Evolutionary conservation across 176 grass and related monocot genomes (phyloP).

Genomic region (Thinopyrum elongatum): DNA sequence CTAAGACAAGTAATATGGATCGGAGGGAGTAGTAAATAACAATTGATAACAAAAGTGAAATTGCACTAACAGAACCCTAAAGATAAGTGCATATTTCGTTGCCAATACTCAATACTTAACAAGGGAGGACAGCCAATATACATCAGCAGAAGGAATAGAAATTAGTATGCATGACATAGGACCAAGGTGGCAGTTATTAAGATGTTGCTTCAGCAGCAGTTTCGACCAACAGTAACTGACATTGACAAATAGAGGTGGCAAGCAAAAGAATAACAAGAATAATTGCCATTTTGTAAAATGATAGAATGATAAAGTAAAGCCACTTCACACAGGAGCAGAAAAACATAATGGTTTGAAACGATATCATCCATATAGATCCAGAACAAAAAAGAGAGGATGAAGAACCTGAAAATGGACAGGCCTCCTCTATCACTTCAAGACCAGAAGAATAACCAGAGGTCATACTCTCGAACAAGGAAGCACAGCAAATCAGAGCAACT

Average conservation of each 20-base stretch:
- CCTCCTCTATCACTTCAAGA: conserved; percentile 83
- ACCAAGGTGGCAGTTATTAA: neutral
- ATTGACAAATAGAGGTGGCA: neutral
- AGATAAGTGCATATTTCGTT: neutral
- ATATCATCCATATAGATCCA: conserved; percentile 7
- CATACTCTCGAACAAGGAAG: conserved; percentile 85
- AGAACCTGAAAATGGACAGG: conserved; percentile 72
- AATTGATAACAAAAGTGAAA: neutral
- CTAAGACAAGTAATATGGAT: too few species aligned
- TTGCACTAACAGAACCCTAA: neutral
- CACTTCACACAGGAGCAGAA: neutral
- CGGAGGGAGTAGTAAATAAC: neutral
- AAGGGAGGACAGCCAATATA: too few species aligned
- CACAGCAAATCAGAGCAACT: conserved; percentile 75
- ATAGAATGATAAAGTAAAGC: neutral
- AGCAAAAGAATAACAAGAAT: neutral
- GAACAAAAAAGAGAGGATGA: conserved; percentile 21
- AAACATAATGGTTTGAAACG: conserved; percentile 2
- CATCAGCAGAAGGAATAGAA: neutral
- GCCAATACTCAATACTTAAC: too few species aligned
- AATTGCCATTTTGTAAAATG: neutral
- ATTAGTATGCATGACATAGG: neutral
- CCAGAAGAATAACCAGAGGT: conserved; percentile 71
- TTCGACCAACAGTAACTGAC: neutral
- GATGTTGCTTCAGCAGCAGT: neutral